These are phyloP conservation scores for Paramecium pentaurelia DNA, from an alignment of 73 alveolate genomes.

Conservation along the genomic window DNA sequence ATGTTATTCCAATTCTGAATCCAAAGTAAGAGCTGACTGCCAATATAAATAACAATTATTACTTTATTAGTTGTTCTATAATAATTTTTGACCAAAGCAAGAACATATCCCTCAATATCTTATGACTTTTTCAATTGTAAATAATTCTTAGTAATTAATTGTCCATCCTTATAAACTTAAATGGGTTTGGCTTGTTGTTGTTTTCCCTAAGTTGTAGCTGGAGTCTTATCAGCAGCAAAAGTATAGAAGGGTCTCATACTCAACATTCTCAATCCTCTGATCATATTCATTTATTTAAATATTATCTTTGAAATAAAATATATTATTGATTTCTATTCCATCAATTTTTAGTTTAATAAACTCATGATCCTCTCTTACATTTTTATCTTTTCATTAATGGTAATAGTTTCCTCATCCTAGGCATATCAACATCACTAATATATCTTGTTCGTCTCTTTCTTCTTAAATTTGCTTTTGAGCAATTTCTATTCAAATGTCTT, in stretches of 20 bases:
- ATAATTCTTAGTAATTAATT: conserved; percentile 46
- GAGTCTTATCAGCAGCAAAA: conserved; percentile 2
- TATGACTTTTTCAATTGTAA: conserved; percentile 71
- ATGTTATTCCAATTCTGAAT: conserved; percentile 68
- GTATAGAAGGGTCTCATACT: neutral
- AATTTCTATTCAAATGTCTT: conserved; percentile 37
- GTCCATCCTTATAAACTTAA: conserved; percentile 51
- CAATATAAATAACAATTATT: neutral
- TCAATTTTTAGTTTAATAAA: neutral
- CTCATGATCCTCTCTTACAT: neutral
- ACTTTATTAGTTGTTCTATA: conserved; percentile 79
- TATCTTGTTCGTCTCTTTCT: neutral
- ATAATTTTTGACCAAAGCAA: conserved; percentile 67
- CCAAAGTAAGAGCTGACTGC: conserved; percentile 68
- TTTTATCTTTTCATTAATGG: neutral
- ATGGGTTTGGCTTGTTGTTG: conserved; percentile 11
- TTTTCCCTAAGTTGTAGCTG: neutral
- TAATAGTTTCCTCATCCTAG: neutral
- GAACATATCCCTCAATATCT: conserved; percentile 75
- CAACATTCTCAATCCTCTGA: conserved; percentile 28
- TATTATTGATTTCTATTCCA: neutral
- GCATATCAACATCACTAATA: conserved; percentile 31
- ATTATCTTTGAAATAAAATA: neutral
- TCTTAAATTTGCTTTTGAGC: neutral
- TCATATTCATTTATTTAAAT: conserved; percentile 3